Evolutionary conservation across 208 protist species (phyloP).

Genomic region (Crithidia brevicula): DNA sequence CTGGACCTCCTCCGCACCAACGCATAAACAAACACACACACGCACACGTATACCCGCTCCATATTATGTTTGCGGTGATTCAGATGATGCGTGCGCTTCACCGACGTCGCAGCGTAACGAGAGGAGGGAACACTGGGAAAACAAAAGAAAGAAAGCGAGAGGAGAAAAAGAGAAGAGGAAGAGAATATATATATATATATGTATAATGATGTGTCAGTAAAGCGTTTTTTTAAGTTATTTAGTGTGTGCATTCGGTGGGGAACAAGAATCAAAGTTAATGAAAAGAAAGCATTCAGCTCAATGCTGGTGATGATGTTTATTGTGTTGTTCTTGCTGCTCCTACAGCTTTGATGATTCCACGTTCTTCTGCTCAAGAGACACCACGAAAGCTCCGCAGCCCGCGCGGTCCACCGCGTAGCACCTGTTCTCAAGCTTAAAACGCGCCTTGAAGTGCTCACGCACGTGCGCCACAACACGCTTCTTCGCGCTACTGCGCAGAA

Average conservation of each 20-base stretch:
- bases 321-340: background rate
- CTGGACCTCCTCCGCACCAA: background rate
- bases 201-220: too few relatives aligned
- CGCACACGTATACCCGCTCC: too few relatives aligned
- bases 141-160: constrained; percentile 8
- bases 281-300: background rate
- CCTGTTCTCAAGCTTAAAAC: constrained; percentile 60
- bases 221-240: too few relatives aligned
- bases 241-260: too few relatives aligned
- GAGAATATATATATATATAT: constrained; percentile 6
- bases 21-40: too few relatives aligned
- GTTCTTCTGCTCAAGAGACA: constrained; percentile 36
- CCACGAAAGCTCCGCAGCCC: constrained; percentile 59
- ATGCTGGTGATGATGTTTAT: too few relatives aligned
- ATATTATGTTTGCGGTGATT: too few relatives aligned
- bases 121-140: too few relatives aligned
- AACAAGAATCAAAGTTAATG: too few relatives aligned
- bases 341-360: constrained; percentile 9
- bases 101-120: too few relatives aligned
- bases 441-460: constrained; percentile 55
- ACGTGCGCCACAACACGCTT: constrained; percentile 61
- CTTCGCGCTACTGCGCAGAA: constrained; percentile 50
- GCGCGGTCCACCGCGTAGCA: constrained; percentile 48
- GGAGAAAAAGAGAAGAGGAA: constrained; percentile 14
- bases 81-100: too few relatives aligned